phyloP scores from a whole-genome alignment of 192 early-diverging fungal genomes.

The Coemansia sp. region DNA sequence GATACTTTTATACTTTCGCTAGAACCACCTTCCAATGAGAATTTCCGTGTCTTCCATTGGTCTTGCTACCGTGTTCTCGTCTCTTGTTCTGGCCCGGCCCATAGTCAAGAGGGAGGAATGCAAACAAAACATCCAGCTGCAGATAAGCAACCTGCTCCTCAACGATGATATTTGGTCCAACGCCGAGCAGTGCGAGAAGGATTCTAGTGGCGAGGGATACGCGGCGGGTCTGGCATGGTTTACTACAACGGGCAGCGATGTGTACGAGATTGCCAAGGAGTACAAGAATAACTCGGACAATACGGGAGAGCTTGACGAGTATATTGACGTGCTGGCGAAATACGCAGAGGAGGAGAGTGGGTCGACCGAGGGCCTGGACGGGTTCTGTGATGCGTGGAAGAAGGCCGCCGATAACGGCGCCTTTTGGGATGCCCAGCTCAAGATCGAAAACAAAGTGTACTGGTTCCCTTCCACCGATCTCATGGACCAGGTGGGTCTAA shows the following conservation, averaged over 20 bases:
- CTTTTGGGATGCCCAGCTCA: not conserved
- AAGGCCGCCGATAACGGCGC: not conserved
- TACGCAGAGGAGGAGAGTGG: not conserved
- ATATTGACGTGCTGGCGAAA: not conserved
- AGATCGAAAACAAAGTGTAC: not conserved
- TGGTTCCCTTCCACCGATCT: not conserved
- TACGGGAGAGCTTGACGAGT: not conserved
- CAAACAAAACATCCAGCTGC: too few relatives aligned
- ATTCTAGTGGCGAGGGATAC: not conserved
- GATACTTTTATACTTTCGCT: too few relatives aligned
- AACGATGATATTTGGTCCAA: too few relatives aligned
- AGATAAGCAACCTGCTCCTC: too few relatives aligned
- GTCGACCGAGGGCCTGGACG: not conserved
- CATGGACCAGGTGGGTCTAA: not conserved
- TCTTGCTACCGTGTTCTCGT: too few relatives aligned
- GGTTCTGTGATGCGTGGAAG: constrained; percentile 1
- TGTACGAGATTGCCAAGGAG: not conserved
- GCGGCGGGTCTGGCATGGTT: not conserved
- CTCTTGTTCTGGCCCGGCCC: too few relatives aligned
- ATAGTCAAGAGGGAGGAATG: too few relatives aligned
- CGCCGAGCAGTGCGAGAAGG: not conserved
- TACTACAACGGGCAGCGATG: not conserved
- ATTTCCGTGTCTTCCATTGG: too few relatives aligned
- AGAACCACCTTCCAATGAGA: too few relatives aligned
- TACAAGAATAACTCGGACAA: not conserved